Evolutionary conservation across 257 asterid genomes (phyloP).

Genomic region (Penstemon davidsonii): DNA sequence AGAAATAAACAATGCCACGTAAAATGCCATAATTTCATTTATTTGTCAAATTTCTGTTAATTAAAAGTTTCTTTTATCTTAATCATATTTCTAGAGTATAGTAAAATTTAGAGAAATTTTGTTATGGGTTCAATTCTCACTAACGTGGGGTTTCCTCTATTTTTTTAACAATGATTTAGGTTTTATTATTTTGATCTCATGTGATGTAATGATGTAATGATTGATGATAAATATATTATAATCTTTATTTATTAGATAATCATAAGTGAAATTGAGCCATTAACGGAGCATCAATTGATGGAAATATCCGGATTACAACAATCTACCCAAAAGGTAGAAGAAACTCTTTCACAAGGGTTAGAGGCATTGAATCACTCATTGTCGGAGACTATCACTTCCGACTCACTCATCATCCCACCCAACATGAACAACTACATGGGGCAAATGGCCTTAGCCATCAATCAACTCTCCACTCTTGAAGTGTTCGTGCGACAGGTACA

Average conservation of each 20-base stretch:
- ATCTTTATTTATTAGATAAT: constrained; percentile 34
- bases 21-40: too few relatives aligned
- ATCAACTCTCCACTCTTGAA: constrained; percentile 57
- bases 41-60: too few relatives aligned
- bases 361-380: constrained; percentile 53
- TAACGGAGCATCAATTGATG: constrained; percentile 64
- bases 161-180: too few relatives aligned
- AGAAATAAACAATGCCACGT: too few relatives aligned
- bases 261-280: constrained; percentile 51
- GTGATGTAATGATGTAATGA: too few relatives aligned
- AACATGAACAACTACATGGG: constrained; percentile 55
- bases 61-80: too few relatives aligned
- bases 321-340: constrained; percentile 67
- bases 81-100: too few relatives aligned
- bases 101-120: too few relatives aligned
- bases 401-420: constrained; percentile 45
- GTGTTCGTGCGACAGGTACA: constrained; percentile 64
- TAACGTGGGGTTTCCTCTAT: too few relatives aligned
- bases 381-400: constrained; percentile 49
- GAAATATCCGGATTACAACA: constrained; percentile 60
- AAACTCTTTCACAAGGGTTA: constrained; percentile 61
- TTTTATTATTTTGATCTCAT: too few relatives aligned
- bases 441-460: constrained; percentile 69
- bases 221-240: too few relatives aligned
- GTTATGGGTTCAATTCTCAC: too few relatives aligned